Percentiles rank a stretch among this genome's conserved stretches.
These are phyloP conservation scores for Breviolum minutum DNA, from an alignment of 73 alveolate genomes.

Conservation along the genomic window DNA sequence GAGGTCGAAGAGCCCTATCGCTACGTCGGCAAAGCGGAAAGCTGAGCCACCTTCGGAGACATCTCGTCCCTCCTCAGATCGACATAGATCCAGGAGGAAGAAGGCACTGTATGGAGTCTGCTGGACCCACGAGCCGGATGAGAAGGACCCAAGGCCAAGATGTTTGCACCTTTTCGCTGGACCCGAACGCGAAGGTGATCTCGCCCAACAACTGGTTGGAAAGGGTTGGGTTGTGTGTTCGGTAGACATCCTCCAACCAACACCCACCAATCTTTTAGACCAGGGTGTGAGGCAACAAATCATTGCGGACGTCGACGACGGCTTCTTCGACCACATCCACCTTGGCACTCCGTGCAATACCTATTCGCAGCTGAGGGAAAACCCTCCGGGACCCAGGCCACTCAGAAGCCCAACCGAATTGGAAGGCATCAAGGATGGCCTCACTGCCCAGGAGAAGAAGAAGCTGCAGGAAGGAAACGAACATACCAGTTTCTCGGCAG, in stretches of 20 bases:
- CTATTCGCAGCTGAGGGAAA: neutral
- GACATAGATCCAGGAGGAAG: too few species aligned
- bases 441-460: neutral
- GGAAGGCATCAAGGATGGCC: neutral
- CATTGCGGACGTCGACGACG: neutral
- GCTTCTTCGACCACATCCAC: neutral
- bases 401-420: neutral
- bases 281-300: neutral
- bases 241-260: neutral
- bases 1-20: neutral
- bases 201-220: neutral
- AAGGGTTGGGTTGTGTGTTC: neutral
- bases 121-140: too few species aligned
- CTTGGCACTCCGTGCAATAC: neutral
- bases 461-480: neutral
- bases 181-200: neutral
- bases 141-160: neutral
- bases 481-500: neutral
- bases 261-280: neutral
- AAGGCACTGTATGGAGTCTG: too few species aligned
- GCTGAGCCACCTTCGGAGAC: neutral
- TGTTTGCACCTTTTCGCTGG: neutral
- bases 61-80: neutral
- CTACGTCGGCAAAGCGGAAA: too few species aligned
- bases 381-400: neutral